Evolutionary conservation across 2,329 filamentous ascomycete genomes (phyloP).

Genomic region (Canariomyces notabilis): DNA sequence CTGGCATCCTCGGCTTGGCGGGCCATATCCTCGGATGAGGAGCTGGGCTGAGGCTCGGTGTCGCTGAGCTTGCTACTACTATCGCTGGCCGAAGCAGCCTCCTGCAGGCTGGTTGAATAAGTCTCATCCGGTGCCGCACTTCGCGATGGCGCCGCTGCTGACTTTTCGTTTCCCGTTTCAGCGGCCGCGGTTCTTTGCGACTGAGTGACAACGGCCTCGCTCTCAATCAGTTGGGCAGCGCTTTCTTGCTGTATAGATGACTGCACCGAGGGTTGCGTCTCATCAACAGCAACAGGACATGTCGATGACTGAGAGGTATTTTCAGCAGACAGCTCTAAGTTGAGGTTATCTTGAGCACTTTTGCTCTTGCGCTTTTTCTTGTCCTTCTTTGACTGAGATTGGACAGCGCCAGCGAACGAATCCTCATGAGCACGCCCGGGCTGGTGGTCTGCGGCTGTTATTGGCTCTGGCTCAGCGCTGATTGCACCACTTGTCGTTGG

Average conservation of each 20-base stretch:
- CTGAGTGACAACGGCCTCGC: slow-evolving; percentile 1
- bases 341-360: background rate
- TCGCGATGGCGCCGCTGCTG: background rate
- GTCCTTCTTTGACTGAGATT: slow-evolving; percentile 29
- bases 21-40: slow-evolving; percentile 10
- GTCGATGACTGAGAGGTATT: background rate
- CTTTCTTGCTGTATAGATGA: slow-evolving; percentile 3
- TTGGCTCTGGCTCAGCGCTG: slow-evolving; percentile 17
- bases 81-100: background rate
- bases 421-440: background rate
- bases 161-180: background rate
- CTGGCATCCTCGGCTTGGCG: slow-evolving; percentile 4
- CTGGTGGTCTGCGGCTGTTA: slow-evolving; percentile 13
- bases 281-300: slow-evolving; percentile 3
- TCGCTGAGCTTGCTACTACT: background rate
- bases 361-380: slow-evolving; percentile 29
- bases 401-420: slow-evolving; percentile 2
- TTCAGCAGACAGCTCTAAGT: background rate
- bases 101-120: slow-evolving; percentile 1
- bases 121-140: slow-evolving; percentile 1
- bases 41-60: background rate
- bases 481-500: slow-evolving; percentile 21
- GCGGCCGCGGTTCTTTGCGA: background rate
- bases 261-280: slow-evolving; percentile 4
- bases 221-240: slow-evolving; percentile 4